Percentiles rank a stretch among this genome's conserved stretches.
These are phyloP conservation scores for Madurella fahalii DNA, from an alignment of 2,329 filamentous ascomycete species.

Conservation along the genomic window DNA sequence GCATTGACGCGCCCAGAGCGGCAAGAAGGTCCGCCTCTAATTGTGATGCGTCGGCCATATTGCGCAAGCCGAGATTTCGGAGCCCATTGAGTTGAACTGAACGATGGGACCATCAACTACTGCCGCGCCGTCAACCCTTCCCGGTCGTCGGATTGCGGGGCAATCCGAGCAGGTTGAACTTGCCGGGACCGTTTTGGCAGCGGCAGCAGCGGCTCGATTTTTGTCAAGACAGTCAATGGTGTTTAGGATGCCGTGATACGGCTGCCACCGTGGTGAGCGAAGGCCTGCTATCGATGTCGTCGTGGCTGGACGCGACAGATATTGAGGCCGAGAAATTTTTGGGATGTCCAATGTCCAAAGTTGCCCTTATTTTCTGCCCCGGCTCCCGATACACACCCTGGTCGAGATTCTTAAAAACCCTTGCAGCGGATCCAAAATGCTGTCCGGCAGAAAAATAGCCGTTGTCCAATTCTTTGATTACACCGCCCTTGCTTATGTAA, in stretches of 20 bases:
- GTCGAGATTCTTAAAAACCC: slow-evolving; percentile 7
- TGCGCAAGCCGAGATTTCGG: slow-evolving; percentile 9
- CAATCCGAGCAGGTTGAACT: background rate
- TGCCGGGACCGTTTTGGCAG: background rate
- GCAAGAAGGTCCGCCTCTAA: slow-evolving; percentile 26
- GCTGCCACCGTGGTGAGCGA: background rate
- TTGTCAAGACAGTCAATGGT: background rate
- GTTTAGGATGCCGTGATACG: background rate
- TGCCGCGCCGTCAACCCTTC: too few relatives aligned
- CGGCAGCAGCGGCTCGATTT: background rate
- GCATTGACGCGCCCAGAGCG: slow-evolving; percentile 16
- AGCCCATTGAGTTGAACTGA: slow-evolving; percentile 17
- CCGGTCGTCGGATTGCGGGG: background rate
- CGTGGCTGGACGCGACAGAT: slow-evolving; percentile 3
- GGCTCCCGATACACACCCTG: slow-evolving; percentile 27
- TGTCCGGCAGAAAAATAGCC: too few relatives aligned
- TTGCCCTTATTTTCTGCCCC: slow-evolving; percentile 33
- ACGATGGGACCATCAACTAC: background rate
- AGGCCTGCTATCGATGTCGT: slow-evolving; percentile 1
- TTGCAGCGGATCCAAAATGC: background rate
- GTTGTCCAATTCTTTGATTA: too few relatives aligned
- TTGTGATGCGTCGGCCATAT: slow-evolving; percentile 24
- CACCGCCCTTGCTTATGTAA: too few relatives aligned
- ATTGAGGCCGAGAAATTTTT: slow-evolving; percentile 25
- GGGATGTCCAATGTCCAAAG: slow-evolving; percentile 24